Percentiles rank a stretch among this genome's conserved stretches.
Evolutionary conservation across 108 stramenopile species (phyloP).

Genomic region (Cyclostephanos invisitatus): DNA sequence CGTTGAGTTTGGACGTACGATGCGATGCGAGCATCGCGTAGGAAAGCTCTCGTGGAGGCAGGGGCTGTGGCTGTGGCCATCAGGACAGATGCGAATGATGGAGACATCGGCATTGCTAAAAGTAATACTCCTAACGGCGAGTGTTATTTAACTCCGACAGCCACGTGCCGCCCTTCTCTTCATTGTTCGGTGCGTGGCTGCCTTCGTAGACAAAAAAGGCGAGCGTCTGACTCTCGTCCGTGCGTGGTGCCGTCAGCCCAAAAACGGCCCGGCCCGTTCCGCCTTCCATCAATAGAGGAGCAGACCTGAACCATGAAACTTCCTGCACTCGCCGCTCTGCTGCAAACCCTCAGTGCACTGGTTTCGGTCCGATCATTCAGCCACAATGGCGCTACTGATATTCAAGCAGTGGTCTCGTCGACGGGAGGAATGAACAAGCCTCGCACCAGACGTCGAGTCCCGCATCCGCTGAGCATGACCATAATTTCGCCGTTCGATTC

Average conservation of each 20-base stretch:
- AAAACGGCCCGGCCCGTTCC: too few species aligned
- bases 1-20: conserved; percentile 3
- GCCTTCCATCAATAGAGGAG: too few species aligned
- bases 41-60: not conserved
- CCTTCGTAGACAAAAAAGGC: too few species aligned
- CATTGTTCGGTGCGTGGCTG: too few species aligned
- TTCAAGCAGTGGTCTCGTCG: conserved; percentile 1
- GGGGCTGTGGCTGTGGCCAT: conserved; percentile 4
- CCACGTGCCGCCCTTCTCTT: too few species aligned
- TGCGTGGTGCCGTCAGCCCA: too few species aligned
- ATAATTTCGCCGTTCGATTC: conserved; percentile 55
- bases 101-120: not conserved
- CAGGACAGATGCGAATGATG: not conserved
- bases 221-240: too few species aligned
- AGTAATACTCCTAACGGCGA: too few species aligned
- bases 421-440: not conserved
- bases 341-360: not conserved
- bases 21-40: not conserved
- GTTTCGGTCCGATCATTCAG: conserved; percentile 11
- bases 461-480: conserved; percentile 25
- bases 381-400: not conserved
- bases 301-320: conserved; percentile 5
- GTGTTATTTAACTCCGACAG: too few species aligned
- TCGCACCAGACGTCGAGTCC: conserved; percentile 2
- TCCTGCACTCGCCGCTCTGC: conserved; percentile 5